A percentile compares a stretch with the other conserved stretches of the same genome.
phyloP scores from a whole-genome alignment of 352 stramenopile genomes.

The Phytophthora tubulina region DNA sequence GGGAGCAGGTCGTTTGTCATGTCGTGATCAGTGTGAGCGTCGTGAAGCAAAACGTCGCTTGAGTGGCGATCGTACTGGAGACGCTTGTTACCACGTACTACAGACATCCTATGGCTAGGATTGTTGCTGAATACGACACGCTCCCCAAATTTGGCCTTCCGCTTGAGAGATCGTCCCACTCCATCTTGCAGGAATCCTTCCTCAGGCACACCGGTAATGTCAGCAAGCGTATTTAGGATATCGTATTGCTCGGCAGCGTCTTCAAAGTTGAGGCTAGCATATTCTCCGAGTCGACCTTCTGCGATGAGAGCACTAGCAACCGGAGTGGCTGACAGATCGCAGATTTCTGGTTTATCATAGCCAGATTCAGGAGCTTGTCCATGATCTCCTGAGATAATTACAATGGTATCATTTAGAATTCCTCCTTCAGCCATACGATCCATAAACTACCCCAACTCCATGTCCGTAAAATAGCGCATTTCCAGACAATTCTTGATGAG shows the following conservation, averaged over 20 bases:
- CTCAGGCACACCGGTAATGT: conserved; percentile 41
- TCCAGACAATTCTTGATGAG: conserved; percentile 47
- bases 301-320: conserved; percentile 47
- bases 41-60: conserved; percentile 41
- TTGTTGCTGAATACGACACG: conserved; percentile 65
- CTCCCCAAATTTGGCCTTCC: conserved; percentile 38
- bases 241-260: conserved; percentile 49
- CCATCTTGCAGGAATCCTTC: conserved; percentile 45
- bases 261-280: conserved; percentile 34
- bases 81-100: conserved; percentile 46
- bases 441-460: conserved; percentile 58
- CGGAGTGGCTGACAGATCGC: conserved; percentile 40
- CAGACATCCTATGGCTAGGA: conserved; percentile 45
- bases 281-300: conserved; percentile 41
- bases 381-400: conserved; percentile 62
- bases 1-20: conserved; percentile 22
- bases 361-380: conserved; percentile 54
- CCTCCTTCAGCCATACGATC: conserved; percentile 51
- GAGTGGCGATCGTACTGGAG: conserved; percentile 52
- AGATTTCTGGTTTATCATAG: conserved; percentile 29
- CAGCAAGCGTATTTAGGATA: conserved; percentile 49
- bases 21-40: conserved; percentile 50
- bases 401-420: conserved; percentile 62
- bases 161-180: conserved; percentile 50
- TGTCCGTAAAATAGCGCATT: conserved; percentile 61